These are phyloP conservation scores for Rubia occidens DNA, from an alignment of 305 asterid species.

Conservation along the genomic window DNA sequence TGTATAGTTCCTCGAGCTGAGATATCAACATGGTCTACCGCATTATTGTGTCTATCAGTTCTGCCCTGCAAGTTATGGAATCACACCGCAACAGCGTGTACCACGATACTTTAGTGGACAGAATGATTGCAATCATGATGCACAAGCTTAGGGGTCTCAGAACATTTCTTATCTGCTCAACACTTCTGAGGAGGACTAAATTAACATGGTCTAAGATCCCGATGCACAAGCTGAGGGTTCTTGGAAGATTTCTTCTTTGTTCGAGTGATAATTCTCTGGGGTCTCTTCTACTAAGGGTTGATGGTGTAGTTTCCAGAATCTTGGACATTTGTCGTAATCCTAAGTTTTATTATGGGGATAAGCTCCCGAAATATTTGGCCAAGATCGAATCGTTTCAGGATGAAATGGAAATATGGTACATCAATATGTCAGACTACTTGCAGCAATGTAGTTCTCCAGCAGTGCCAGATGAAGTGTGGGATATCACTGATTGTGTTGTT, in stretches of 20 bases:
- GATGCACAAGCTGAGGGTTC: background rate
- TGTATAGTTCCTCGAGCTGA: too few relatives aligned
- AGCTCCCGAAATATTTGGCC: background rate
- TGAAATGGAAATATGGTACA: background rate
- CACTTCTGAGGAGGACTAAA: background rate
- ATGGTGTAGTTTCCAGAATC: background rate
- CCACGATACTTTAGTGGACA: too few relatives aligned
- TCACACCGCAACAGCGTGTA: background rate
- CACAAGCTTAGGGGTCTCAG: background rate
- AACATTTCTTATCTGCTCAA: background rate
- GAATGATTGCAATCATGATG: background rate
- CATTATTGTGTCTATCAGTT: background rate
- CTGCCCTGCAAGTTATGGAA: background rate
- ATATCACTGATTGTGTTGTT: background rate
- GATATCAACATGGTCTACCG: background rate
- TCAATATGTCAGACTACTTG: background rate
- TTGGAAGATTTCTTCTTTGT: background rate
- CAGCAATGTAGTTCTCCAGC: background rate
- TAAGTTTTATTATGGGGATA: background rate
- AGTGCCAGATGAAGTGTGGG: background rate
- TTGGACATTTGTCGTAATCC: too few relatives aligned
- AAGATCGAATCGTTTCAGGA: slow-evolving; percentile 1
- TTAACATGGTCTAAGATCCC: background rate
- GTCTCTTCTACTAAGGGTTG: background rate
- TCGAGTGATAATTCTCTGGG: background rate